These are phyloP conservation scores for Quercus agrifolia DNA, from an alignment of 306 rosid species.

Conservation along the genomic window DNA sequence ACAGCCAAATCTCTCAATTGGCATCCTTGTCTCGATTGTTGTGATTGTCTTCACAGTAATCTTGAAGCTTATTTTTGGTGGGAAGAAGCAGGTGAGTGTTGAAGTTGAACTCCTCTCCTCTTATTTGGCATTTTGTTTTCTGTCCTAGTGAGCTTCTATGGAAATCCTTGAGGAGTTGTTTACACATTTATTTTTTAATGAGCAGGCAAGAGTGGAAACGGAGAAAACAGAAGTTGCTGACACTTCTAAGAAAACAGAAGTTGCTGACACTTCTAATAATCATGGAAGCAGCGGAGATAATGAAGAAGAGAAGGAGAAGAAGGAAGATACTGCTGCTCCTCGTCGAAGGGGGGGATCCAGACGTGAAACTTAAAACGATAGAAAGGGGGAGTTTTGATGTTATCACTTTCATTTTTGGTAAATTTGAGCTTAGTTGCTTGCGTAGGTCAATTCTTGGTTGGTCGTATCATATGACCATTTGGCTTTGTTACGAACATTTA, in stretches of 20 bases:
- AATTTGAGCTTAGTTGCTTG: constrained; percentile 36
- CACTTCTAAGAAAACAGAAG: constrained; percentile 20
- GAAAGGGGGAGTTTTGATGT: constrained; percentile 23
- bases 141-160: neutral
- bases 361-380: constrained; percentile 55
- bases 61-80: constrained; percentile 62
- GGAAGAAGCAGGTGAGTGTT: constrained; percentile 61
- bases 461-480: constrained; percentile 6
- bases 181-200: constrained; percentile 2
- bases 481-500: constrained; percentile 7
- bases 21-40: constrained; percentile 55
- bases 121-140: neutral
- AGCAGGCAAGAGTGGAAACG: constrained; percentile 43
- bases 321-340: constrained; percentile 47
- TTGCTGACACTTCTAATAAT: constrained; percentile 34
- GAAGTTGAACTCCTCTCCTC: neutral
- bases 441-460: constrained; percentile 18
- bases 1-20: constrained; percentile 82
- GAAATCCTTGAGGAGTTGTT: neutral
- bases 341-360: constrained; percentile 55
- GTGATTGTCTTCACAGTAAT: constrained; percentile 51
- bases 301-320: constrained; percentile 46
- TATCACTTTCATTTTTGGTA: constrained; percentile 21
- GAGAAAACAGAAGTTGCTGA: constrained; percentile 32
- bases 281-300: constrained; percentile 36